These are phyloP conservation scores for Alternaria dauci DNA, from an alignment of 2,329 filamentous ascomycete genomes.

Conservation along the genomic window DNA sequence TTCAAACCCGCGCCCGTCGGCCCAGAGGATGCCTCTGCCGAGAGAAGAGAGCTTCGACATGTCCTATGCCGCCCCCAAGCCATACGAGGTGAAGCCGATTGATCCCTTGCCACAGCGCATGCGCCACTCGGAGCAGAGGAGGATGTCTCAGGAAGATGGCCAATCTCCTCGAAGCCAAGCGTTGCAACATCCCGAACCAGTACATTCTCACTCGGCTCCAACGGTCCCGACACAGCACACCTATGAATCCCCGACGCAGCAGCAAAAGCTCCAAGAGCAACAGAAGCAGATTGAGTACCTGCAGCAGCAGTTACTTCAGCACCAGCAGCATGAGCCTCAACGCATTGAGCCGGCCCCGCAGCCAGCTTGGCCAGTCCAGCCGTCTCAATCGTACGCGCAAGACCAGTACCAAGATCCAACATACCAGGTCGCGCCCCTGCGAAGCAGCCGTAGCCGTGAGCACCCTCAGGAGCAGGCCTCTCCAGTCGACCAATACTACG, in stretches of 20 bases:
- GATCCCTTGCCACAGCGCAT: conserved; percentile 40
- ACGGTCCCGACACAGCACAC: conserved; percentile 47
- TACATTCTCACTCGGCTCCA: conserved; percentile 58
- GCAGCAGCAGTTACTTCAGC: conserved; percentile 19
- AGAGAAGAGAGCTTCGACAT: conserved; percentile 44
- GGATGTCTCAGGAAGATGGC: conserved; percentile 41
- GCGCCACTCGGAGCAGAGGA: conserved; percentile 27
- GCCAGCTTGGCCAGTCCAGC: conserved; percentile 17
- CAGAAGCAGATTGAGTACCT: conserved; percentile 27
- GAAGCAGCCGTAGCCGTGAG: conserved; percentile 40
- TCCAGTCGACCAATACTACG: conserved; percentile 45
- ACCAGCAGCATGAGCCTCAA: conserved; percentile 29
- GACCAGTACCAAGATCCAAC: conserved; percentile 41
- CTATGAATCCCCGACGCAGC: conserved; percentile 29
- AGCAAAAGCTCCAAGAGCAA: conserved; percentile 19
- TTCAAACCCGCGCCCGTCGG: conserved; percentile 36
- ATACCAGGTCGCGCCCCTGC: conserved; percentile 47
- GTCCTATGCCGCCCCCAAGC: conserved; percentile 49
- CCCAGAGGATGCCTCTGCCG: conserved; percentile 28
- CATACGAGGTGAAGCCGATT: conserved; percentile 46
- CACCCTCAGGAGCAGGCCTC: conserved; percentile 34
- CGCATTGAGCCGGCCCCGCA: conserved; percentile 17
- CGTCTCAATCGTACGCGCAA: conserved; percentile 25
- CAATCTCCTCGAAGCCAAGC: conserved; percentile 33
- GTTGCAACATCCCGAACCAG: conserved; percentile 42